Conservation (phyloP, 148 eudicot genomes). For the Gaultheria prostrata region DNA sequence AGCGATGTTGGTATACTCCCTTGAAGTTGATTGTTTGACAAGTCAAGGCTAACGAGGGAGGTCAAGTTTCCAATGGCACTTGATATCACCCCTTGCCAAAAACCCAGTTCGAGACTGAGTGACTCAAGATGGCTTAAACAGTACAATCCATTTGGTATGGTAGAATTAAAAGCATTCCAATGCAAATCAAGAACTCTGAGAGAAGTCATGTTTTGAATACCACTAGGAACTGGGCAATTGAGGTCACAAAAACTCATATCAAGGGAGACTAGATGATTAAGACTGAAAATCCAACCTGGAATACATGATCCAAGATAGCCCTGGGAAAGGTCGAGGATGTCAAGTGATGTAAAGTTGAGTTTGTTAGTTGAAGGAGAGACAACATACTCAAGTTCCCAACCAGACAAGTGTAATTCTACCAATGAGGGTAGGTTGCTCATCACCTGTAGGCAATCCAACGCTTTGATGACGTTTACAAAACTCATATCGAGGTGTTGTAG, state of each 20-base stretch:
- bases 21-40: neutral
- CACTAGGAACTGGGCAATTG: neutral
- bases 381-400: neutral
- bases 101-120: no score
- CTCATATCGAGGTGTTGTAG: neutral
- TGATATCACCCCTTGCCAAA: conserved; percentile 9
- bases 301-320: no score
- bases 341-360: neutral
- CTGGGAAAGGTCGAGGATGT: neutral
- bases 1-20: no score
- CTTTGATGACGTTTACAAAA: neutral
- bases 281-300: conserved; percentile 1
- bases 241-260: neutral
- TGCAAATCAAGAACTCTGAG: neutral
- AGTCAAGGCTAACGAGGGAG: conserved; percentile 16
- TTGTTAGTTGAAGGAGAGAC: neutral
- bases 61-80: conserved; percentile 1
- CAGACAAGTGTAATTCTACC: neutral
- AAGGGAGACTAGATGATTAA: conserved; percentile 2
- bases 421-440: neutral
- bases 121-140: neutral
- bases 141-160: neutral
- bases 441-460: neutral
- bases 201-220: neutral
- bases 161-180: neutral